Evolutionary conservation across 805 yeast species (phyloP).

Genomic region (Jamesozyma spencerorum): DNA sequence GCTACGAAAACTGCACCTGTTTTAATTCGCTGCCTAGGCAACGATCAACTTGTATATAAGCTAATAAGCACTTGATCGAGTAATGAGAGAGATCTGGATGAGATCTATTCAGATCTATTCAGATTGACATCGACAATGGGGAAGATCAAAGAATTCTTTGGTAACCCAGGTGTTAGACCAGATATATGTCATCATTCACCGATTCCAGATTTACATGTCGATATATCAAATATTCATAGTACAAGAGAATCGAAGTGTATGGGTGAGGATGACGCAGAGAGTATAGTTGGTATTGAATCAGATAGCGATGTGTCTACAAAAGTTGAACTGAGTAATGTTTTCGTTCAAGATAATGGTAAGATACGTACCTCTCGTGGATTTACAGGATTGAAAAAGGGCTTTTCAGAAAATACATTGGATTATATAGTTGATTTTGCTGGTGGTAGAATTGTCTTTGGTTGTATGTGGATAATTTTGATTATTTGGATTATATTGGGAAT

Average conservation of each 20-base stretch:
- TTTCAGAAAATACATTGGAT: slow-evolving; percentile 18
- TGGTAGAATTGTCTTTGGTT: slow-evolving; percentile 18
- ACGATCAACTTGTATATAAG: no score
- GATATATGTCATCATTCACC: slow-evolving; percentile 9
- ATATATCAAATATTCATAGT: no score
- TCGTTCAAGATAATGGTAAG: slow-evolving; percentile 12
- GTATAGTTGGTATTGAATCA: slow-evolving; percentile 1
- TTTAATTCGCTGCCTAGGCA: no score
- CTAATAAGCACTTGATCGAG: no score
- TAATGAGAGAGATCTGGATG: no score
- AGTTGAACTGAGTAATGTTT: slow-evolving; percentile 9
- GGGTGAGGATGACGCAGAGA: neutral
- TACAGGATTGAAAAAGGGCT: slow-evolving; percentile 22
- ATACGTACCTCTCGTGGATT: slow-evolving; percentile 17
- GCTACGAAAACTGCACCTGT: no score
- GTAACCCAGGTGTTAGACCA: slow-evolving; percentile 16
- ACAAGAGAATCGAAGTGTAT: no score
- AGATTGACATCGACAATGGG: no score
- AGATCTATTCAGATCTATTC: no score
- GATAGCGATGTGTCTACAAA: slow-evolving; percentile 12
- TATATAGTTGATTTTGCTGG: slow-evolving; percentile 25
- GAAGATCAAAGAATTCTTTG: slow-evolving; percentile 14
- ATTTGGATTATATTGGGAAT: slow-evolving; percentile 26
- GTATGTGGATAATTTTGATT: slow-evolving; percentile 23
- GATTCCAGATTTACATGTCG: no score